phyloP scores from a whole-genome alignment of 2,329 filamentous ascomycete genomes.

The Diaporthe citriasiana region DNA sequence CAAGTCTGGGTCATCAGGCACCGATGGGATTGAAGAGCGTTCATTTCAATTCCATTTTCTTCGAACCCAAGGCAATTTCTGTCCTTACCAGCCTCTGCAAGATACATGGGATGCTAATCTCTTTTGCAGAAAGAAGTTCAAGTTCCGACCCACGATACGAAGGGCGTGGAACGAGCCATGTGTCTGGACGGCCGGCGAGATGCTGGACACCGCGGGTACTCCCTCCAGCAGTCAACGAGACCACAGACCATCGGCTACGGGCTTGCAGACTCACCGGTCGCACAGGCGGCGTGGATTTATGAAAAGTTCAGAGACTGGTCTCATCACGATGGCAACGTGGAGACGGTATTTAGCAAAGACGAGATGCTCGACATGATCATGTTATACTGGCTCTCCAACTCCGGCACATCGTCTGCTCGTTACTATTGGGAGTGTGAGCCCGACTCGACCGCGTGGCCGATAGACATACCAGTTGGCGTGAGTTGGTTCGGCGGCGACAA shows the following conservation, averaged over 20 bases:
- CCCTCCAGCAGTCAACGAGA: slow-evolving; percentile 16
- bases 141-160: background rate
- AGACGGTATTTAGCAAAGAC: slow-evolving; percentile 4
- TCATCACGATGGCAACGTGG: slow-evolving; percentile 10
- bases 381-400: slow-evolving; percentile 19
- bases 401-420: slow-evolving; percentile 18
- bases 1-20: background rate
- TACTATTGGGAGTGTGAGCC: slow-evolving; percentile 15
- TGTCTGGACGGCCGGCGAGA: background rate
- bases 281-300: slow-evolving; percentile 21
- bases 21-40: slow-evolving; percentile 8
- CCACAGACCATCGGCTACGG: slow-evolving; percentile 16
- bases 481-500: slow-evolving; percentile 16
- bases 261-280: slow-evolving; percentile 16
- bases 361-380: slow-evolving; percentile 9
- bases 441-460: slow-evolving; percentile 5
- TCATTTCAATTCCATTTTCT: slow-evolving; percentile 17
- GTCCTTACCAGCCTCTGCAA: background rate
- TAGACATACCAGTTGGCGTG: slow-evolving; percentile 12
- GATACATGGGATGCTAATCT: background rate
- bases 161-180: slow-evolving; percentile 15
- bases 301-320: slow-evolving; percentile 7
- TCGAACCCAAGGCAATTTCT: slow-evolving; percentile 3
- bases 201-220: slow-evolving; percentile 13
- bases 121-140: slow-evolving; percentile 13